Base-by-base conservation (phyloP, 305 asterid genomes). In the Fraxinus ornus region DNA sequence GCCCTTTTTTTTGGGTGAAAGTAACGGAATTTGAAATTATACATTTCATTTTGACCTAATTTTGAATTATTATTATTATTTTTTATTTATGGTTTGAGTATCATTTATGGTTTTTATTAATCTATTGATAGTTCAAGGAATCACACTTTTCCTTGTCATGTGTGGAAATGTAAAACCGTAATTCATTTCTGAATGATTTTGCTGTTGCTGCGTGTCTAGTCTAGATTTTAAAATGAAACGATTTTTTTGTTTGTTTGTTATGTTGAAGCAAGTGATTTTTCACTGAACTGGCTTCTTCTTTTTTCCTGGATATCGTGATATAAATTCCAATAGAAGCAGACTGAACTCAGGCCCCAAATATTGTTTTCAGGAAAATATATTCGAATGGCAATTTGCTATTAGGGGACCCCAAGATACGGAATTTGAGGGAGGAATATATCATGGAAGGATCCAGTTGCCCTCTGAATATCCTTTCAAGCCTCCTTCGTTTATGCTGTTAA, bases 381-480 rank as follows among this genome's bases (percentile, higher is more conserved):
- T 94, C 78, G 97, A 95, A 85, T 95, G 99, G 98, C 98, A 94
- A 66, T 94, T 95, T 84, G 98, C 97, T 22, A 91, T 95, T 68
- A 90, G 95, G 87, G 98, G 99, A 17, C 97, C 97, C 0, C 47
- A 86, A 64, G 98, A 94, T 82, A 77, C 98, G 0, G 98, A 94
- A 84, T 95, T 95, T 75, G 97, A 94, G 86, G 97, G 98, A 83
- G 98, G 98, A 33, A 90, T 95, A 82, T 95, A 90, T 84, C 98
- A 95, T 81, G 99, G 99, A 30, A 88, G 98, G 75, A 95, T 95
- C 87, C 97, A 94, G 87, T 88, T 95, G 81, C 99, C 98, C 62
- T 89, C 97, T 32, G 97, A 95, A 77, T 95, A 94, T 89, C 99
- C 98, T 76, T 91, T 93, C 83, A 93, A 94, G 88, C 99, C 98